phyloP scores from a whole-genome alignment of 495 filamentous ascomycete genomes.

The Lasiosphaeria hispida region DNA sequence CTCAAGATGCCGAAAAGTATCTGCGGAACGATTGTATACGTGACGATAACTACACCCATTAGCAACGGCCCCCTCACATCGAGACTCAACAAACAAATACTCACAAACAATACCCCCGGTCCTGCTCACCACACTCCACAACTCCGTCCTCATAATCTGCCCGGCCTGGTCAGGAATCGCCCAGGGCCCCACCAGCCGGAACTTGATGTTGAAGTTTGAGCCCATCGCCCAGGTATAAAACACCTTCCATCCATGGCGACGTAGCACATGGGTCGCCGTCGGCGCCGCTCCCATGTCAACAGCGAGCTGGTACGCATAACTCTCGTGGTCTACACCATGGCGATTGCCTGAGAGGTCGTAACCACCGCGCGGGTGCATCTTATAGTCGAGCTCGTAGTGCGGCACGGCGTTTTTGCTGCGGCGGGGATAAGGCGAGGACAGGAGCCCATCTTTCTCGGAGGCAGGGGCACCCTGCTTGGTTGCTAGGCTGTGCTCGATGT shows the following conservation, averaged over 20 bases:
- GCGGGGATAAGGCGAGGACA: background rate
- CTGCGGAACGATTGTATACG: slow-evolving; percentile 8
- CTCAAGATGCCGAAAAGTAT: slow-evolving; percentile 12
- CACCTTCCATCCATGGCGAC: slow-evolving; percentile 27
- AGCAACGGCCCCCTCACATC: background rate
- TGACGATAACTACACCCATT: slow-evolving; percentile 7
- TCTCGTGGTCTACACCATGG: slow-evolving; percentile 45
- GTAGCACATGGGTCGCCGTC: slow-evolving; percentile 27
- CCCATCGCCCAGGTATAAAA: slow-evolving; percentile 35
- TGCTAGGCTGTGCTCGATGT: slow-evolving; percentile 18
- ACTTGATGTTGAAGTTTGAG: slow-evolving; percentile 41
- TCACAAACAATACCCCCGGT: slow-evolving; percentile 29
- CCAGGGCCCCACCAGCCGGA: slow-evolving; percentile 40
- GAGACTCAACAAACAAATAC: background rate
- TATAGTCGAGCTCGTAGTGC: slow-evolving; percentile 31
- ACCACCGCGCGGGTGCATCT: slow-evolving; percentile 23
- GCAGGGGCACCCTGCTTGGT: background rate
- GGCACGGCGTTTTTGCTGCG: background rate
- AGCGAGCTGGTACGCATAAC: slow-evolving; percentile 46
- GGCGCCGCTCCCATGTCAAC: slow-evolving; percentile 45
- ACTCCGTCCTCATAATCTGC: slow-evolving; percentile 33
- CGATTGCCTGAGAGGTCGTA: slow-evolving; percentile 21
- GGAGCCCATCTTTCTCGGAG: background rate
- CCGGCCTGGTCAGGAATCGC: slow-evolving; percentile 30
- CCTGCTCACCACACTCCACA: slow-evolving; percentile 32